Percentiles rank a stretch among this genome's conserved stretches.
Evolutionary conservation across 306 rosid species (phyloP).

Genomic region (Elaeagnus macrophylla): DNA sequence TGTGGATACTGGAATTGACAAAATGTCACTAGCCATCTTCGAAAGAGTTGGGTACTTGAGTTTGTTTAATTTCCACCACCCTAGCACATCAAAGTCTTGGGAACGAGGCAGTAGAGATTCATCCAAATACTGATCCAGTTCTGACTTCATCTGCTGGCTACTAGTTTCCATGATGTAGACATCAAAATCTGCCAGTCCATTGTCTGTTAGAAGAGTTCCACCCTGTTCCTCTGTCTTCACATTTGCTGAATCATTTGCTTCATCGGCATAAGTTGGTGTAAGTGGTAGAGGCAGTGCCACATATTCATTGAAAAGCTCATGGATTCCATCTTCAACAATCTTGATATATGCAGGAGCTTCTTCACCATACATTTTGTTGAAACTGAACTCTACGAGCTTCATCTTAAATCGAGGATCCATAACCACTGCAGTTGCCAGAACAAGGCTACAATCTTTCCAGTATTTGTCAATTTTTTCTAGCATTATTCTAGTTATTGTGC

Average conservation of each 20-base stretch:
- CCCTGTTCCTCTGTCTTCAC: constrained; percentile 37
- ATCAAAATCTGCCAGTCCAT: constrained; percentile 84
- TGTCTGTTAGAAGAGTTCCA: constrained; percentile 51
- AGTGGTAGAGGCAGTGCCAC: constrained; percentile 73
- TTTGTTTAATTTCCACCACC: constrained; percentile 96
- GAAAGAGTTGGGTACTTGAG: constrained; percentile 92
- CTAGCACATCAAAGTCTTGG: constrained; percentile 69
- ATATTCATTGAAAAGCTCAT: constrained; percentile 80
- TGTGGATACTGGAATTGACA: constrained; percentile 60
- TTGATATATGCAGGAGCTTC: constrained; percentile 57
- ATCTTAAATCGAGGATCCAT: constrained; percentile 97
- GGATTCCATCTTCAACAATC: constrained; percentile 81
- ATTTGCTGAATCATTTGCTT: constrained; percentile 41
- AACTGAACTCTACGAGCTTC: constrained; percentile 95
- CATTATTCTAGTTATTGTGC: constrained; percentile 46
- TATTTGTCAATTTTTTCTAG: constrained; percentile 58
- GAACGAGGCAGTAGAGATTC: constrained; percentile 79
- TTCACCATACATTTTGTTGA: constrained; percentile 69
- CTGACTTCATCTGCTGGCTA: constrained; percentile 80
- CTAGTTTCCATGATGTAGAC: constrained; percentile 87
- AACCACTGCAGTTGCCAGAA: constrained; percentile 79
- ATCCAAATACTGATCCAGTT: constrained; percentile 82
- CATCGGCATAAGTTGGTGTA: constrained; percentile 72
- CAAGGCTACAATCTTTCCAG: constrained; percentile 77
- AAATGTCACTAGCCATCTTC: constrained; percentile 85